Percentiles rank a stretch among this genome's conserved stretches.
Conservation (phyloP, 2,329 filamentous ascomycete species). For the Piedraia hortae region DNA sequence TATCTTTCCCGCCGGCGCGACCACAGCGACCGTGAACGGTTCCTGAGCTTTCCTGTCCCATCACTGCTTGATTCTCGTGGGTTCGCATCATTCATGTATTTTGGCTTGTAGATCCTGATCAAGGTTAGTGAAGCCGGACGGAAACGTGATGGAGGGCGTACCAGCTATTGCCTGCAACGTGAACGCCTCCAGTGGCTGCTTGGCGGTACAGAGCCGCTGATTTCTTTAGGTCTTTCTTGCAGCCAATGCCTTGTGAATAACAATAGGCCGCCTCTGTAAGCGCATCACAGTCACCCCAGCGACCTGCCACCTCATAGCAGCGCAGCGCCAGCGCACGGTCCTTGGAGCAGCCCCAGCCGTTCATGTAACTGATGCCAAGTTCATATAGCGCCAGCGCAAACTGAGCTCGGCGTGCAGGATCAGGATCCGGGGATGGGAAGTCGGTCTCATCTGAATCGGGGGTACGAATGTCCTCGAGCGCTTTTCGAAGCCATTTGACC, state of each 20-base stretch:
- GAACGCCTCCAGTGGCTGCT: slow-evolving; percentile 82
- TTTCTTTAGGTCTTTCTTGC: slow-evolving; percentile 88
- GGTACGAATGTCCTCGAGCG: slow-evolving; percentile 48
- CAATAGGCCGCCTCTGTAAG: slow-evolving; percentile 87
- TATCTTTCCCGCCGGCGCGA: no score
- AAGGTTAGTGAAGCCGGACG: not conserved
- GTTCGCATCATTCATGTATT: slow-evolving; percentile 50
- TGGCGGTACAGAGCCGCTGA: slow-evolving; percentile 71
- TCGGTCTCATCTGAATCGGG: slow-evolving; percentile 5
- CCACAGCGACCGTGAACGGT: no score
- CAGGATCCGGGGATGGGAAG: slow-evolving; percentile 27
- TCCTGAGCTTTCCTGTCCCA: no score
- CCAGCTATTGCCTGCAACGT: slow-evolving; percentile 97
- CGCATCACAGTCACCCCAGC: slow-evolving; percentile 86
- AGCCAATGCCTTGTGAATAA: slow-evolving; percentile 77
- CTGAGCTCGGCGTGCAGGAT: slow-evolving; percentile 42
- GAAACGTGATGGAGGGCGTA: slow-evolving; percentile 21
- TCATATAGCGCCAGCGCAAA: slow-evolving; percentile 93
- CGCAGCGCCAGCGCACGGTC: slow-evolving; percentile 67
- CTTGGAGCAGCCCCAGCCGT: slow-evolving; percentile 89
- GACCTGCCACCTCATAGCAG: slow-evolving; percentile 89
- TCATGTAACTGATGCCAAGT: slow-evolving; percentile 86
- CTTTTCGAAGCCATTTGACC: slow-evolving; percentile 73
- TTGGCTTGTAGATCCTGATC: slow-evolving; percentile 78
- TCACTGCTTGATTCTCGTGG: no score